phyloP scores from a whole-genome alignment of 176 grass and related monocot species.

The Carex kokanica region DNA sequence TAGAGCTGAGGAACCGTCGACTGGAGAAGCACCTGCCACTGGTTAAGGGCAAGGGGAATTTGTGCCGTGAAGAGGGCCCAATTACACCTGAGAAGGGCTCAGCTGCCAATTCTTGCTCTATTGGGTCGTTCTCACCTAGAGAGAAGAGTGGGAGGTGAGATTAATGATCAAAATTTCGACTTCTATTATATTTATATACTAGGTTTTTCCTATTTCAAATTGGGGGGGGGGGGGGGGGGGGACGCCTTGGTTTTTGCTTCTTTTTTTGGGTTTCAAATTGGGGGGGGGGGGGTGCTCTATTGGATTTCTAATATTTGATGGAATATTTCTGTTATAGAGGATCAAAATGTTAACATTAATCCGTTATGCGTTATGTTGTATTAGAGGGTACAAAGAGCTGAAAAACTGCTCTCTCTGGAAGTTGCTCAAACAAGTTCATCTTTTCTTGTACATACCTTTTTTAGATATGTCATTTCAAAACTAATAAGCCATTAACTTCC shows the following conservation, averaged over 20 bases:
- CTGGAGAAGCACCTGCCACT: slow-evolving; percentile 54
- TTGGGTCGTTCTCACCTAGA: background rate
- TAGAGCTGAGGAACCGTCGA: slow-evolving; percentile 77
- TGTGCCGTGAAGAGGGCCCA: background rate
- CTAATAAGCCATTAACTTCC: background rate
- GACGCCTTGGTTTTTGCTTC: too few relatives aligned
- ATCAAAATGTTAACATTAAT: background rate
- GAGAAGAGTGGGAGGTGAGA: slow-evolving; percentile 21
- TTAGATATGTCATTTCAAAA: slow-evolving; percentile 12
- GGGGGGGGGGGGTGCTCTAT: too few relatives aligned
- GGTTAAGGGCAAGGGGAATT: slow-evolving; percentile 29
- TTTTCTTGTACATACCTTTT: background rate
- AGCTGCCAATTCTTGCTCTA: slow-evolving; percentile 26
- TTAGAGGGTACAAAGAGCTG: background rate
- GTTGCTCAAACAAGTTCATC: background rate
- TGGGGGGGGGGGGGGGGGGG: too few relatives aligned
- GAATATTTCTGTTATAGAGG: background rate
- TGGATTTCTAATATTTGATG: background rate
- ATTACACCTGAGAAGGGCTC: background rate
- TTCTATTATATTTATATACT: background rate
- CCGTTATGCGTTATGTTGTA: background rate
- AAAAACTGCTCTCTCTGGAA: background rate
- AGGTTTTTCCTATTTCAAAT: background rate
- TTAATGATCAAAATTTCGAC: background rate
- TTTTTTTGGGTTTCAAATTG: too few relatives aligned